Evolutionary conservation across 345 rosid species (phyloP).

Genomic region (Cardamine resedifolia): DNA sequence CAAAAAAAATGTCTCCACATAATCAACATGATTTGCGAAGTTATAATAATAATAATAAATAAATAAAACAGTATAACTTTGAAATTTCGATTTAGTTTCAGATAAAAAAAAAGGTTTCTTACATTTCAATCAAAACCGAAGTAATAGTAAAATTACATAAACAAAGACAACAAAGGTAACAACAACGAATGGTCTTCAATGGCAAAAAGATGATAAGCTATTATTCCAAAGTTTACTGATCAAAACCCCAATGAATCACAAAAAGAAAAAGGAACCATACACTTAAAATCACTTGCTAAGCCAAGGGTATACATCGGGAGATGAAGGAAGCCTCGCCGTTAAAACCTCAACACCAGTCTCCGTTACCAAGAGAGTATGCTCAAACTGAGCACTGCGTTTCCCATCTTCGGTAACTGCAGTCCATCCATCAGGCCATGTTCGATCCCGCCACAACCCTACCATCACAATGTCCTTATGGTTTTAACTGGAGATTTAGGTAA

Average conservation of each 20-base stretch:
- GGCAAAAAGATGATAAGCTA: slow-evolving; percentile 8
- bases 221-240: background rate
- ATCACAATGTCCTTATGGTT: background rate
- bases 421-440: slow-evolving; percentile 99
- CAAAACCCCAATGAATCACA: background rate
- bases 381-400: slow-evolving; percentile 96
- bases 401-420: slow-evolving; percentile 95
- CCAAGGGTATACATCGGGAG: slow-evolving; percentile 81
- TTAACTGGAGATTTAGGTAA: background rate
- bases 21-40: no score
- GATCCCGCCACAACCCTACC: slow-evolving; percentile 81
- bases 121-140: slow-evolving; percentile 8
- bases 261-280: background rate
- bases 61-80: background rate
- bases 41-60: no score
- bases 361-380: slow-evolving; percentile 94
- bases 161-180: background rate
- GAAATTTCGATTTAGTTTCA: background rate
- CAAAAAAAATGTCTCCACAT: no score
- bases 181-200: slow-evolving; percentile 1
- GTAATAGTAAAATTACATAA: slow-evolving; percentile 6
- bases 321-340: slow-evolving; percentile 79
- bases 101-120: background rate
- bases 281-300: slow-evolving; percentile 38
- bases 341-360: slow-evolving; percentile 93